Base-by-base conservation (phyloP, 139 green algal genomes). In the Gonium pectorale region DNA sequence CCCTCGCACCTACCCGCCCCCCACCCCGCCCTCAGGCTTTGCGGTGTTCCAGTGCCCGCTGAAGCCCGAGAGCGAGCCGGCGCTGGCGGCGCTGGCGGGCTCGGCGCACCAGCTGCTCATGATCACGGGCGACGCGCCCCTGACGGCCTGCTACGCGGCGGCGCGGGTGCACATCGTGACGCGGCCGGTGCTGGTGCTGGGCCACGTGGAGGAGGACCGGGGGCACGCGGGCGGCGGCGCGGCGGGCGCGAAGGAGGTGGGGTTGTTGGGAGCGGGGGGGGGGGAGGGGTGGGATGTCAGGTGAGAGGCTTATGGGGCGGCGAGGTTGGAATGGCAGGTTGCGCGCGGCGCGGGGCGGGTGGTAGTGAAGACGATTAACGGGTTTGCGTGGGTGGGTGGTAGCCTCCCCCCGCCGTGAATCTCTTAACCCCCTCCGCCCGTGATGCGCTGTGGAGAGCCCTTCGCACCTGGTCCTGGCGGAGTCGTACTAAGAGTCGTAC, bases 101-200 rank as follows among this genome's bases (percentile, higher is more conserved):
- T 91, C 89, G 38, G 93, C 84, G 41, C 97, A 99, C 88, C 93
- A 98, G 87, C 91, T 99, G 71, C 90, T 99, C 27, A 98, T 98
- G 95, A 98, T 98, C 90, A 98, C 96, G 13, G 96, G 96, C 21
- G 95, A 99, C 63, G 93, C 96, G 22, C 90, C 96, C 9, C 91
- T 98, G 35, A 98, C 97, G 8, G 96, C 96, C 8, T 98, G 95
- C 89, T 94, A 97, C 83, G 93, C 92, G 26, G 95, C 94, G 46
- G 56, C 38, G 21, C 87, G 95, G 59, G 94, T 99, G 70, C 94
- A 98, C 90, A 99, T 99, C 46, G 90, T 98, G 31, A 94, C 94
- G 40, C 89, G 96, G 27, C 91, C 92, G 29, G 91, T 99, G 46
- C 89, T 99, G 24, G 81, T 91, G 44, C 81, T 92, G 82, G 75